phyloP scores from a whole-genome alignment of 2,329 filamentous ascomycete genomes.

The Ambrosiella beaveri region DNA sequence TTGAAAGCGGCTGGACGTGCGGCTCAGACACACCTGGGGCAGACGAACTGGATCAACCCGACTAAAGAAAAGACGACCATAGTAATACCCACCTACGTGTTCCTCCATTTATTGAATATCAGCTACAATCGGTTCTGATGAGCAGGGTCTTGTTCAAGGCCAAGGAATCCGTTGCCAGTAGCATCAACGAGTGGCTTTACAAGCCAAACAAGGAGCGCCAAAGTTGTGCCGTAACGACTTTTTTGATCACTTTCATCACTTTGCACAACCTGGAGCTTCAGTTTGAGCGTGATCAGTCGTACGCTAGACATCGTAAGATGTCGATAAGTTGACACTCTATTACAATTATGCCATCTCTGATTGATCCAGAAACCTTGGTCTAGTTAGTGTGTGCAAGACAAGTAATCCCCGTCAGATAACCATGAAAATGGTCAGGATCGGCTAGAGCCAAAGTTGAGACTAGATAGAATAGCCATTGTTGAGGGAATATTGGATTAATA shows the following conservation, averaged over 20 bases:
- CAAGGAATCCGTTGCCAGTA: neutral
- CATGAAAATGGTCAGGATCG: neutral
- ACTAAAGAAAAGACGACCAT: neutral
- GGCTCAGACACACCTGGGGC: neutral
- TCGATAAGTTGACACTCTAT: neutral
- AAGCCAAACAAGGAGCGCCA: neutral
- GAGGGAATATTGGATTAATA: neutral
- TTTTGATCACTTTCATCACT: neutral
- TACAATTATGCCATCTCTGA: neutral
- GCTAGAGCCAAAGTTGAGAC: neutral
- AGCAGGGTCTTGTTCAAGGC: neutral
- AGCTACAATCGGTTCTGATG: slow-evolving; percentile 3
- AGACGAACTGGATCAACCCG: neutral
- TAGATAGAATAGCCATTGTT: neutral
- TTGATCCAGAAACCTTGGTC: neutral
- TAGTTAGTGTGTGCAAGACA: neutral
- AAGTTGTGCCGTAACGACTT: neutral
- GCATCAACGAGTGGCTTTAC: slow-evolving; percentile 3
- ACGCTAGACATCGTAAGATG: neutral
- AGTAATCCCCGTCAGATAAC: neutral
- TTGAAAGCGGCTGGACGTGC: slow-evolving; percentile 3
- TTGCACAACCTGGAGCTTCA: slow-evolving; percentile 2
- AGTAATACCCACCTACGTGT: neutral
- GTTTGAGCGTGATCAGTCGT: slow-evolving; percentile 1
- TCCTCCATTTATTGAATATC: slow-evolving; percentile 5